These are phyloP conservation scores for Fistulina hepatica DNA, from an alignment of 1,284 basidiomycete genomes.

Conservation along the genomic window DNA sequence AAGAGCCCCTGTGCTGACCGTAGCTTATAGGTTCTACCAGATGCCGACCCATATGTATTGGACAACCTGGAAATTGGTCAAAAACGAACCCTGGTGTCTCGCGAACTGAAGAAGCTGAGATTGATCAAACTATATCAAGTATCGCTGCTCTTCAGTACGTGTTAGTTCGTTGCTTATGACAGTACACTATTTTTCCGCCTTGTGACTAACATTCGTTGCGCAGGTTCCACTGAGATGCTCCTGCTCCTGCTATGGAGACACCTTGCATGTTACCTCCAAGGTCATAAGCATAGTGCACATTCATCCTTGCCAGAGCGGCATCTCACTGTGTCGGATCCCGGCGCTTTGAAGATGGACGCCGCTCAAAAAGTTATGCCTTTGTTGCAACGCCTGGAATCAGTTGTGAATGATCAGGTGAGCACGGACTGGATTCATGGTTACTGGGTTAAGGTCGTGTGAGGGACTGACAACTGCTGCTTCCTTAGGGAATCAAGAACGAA, in stretches of 20 bases:
- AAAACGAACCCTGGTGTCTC: conserved; percentile 50
- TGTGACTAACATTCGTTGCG: conserved; percentile 4
- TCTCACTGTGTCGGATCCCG: conserved; percentile 37
- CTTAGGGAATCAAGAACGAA: conserved; percentile 31
- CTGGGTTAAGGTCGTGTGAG: neutral
- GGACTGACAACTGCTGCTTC: neutral
- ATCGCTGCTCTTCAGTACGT: conserved; percentile 44
- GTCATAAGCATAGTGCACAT: conserved; percentile 40
- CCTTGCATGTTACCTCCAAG: conserved; percentile 50
- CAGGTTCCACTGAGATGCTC: conserved; percentile 74
- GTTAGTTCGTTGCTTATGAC: conserved; percentile 8
- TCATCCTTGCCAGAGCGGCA: conserved; percentile 27
- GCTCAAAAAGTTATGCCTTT: conserved; percentile 39
- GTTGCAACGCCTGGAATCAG: conserved; percentile 38
- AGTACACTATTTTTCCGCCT: neutral
- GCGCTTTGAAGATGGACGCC: conserved; percentile 44
- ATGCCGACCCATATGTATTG: conserved; percentile 43
- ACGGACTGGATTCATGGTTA: neutral
- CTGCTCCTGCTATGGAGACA: conserved; percentile 83
- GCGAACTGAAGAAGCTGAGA: conserved; percentile 45
- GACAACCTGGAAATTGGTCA: conserved; percentile 59
- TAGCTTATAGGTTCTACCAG: conserved; percentile 38
- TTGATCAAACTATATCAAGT: conserved; percentile 34
- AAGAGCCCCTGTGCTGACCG: conserved; percentile 2
- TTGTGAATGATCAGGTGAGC: conserved; percentile 9